Evolutionary conservation across 345 rosid genomes (phyloP).

Genomic region (Salix caprea): DNA sequence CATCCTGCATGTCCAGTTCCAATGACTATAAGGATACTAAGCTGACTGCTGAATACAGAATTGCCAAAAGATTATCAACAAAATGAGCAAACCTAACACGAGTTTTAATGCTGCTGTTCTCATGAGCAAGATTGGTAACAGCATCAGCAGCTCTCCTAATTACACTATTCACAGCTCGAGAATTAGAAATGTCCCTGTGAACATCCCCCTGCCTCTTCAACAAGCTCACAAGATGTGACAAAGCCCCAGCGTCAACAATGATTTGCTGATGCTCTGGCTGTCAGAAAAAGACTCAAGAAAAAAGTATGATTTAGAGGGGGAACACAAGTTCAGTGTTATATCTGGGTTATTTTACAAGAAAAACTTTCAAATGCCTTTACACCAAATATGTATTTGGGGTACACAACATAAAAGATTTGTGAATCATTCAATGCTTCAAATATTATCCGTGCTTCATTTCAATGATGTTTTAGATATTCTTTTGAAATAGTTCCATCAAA

Average conservation of each 20-base stretch:
- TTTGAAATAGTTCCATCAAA: neutral
- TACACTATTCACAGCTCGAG: conserved; percentile 82
- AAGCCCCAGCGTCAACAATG: conserved; percentile 88
- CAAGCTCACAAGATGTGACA: conserved; percentile 73
- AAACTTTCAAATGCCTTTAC: neutral
- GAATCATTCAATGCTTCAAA: conserved; percentile 4
- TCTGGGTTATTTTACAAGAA: neutral
- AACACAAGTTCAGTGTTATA: neutral
- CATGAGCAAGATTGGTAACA: conserved; percentile 96
- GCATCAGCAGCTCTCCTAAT: conserved; percentile 98
- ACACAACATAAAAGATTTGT: neutral
- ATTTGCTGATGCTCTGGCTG: conserved; percentile 99
- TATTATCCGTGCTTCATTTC: neutral
- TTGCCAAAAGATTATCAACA: conserved; percentile 1
- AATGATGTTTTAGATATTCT: neutral
- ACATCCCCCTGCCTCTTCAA: conserved; percentile 67
- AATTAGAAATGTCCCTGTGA: conserved; percentile 49
- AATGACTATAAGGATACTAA: conserved; percentile 14
- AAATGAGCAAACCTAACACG: conserved; percentile 79
- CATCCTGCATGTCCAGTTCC: conserved; percentile 46
- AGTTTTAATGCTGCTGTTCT: conserved; percentile 90
- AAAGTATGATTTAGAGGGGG: too few relatives aligned
- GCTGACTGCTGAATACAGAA: conserved; percentile 8
- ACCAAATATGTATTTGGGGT: neutral
- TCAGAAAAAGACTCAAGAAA: conserved; percentile 5